Percentiles rank a stretch among this genome's conserved stretches.
Evolutionary conservation across 345 rosid species (phyloP).

Genomic region (Luvunga scandens): DNA sequence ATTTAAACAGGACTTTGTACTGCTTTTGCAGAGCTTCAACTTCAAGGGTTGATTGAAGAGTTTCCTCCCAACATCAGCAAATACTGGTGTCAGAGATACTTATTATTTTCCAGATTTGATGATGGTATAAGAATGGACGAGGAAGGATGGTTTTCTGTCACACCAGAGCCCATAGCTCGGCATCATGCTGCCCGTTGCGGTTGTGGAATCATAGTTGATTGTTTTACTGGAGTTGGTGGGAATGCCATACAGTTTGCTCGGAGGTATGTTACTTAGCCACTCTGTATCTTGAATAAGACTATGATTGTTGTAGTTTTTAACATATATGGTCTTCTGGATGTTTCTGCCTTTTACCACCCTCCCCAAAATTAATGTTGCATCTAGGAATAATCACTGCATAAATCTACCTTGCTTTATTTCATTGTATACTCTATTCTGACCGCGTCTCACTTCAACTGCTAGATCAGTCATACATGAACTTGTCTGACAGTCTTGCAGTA

Average conservation of each 20-base stretch:
- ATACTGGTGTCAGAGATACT: conserved; percentile 88
- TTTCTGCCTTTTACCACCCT: background rate
- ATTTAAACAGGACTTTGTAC: background rate
- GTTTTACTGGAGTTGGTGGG: conserved; percentile 95
- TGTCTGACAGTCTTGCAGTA: background rate
- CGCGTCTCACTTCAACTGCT: background rate
- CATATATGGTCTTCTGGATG: background rate
- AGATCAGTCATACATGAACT: background rate
- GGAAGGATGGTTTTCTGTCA: conserved; percentile 99
- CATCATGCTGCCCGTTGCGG: conserved; percentile 79
- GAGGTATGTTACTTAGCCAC: conserved; percentile 34
- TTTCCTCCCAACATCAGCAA: conserved; percentile 45
- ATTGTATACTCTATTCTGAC: background rate
- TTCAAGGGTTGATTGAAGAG: conserved; percentile 38
- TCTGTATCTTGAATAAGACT: background rate
- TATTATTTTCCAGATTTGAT: conserved; percentile 74
- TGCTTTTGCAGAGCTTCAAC: conserved; percentile 40
- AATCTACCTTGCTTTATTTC: background rate
- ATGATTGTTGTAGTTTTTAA: background rate
- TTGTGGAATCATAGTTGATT: conserved; percentile 58
- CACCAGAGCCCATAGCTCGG: conserved; percentile 82
- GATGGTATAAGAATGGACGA: conserved; percentile 87
- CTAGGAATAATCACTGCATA: background rate
- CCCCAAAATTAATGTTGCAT: background rate
- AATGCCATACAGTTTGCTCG: conserved; percentile 87